A percentile compares a stretch with the other conserved stretches of the same genome.
These are phyloP conservation scores for Fonsecaea pedrosoi DNA, from an alignment of 2,329 filamentous ascomycete species.

Conservation along the genomic window DNA sequence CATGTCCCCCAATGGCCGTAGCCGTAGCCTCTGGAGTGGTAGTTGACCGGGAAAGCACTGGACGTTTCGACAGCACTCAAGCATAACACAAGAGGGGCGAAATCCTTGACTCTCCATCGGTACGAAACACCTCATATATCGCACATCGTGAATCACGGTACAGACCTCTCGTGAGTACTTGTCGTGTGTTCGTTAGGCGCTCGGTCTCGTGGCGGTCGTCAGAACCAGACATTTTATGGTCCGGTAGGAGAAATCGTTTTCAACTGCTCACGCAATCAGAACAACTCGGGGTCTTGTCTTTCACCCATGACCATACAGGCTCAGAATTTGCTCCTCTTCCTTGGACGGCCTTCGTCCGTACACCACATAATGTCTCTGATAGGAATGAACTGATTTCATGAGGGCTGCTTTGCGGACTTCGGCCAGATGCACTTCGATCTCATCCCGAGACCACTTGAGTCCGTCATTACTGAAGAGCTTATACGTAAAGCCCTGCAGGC, in stretches of 20 bases:
- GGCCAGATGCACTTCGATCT: slow-evolving; percentile 56
- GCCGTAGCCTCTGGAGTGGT: background rate
- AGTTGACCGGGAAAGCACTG: background rate
- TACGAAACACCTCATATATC: background rate
- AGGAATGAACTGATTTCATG: slow-evolving; percentile 51
- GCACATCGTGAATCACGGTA: background rate
- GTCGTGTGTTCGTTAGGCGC: background rate
- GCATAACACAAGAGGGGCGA: background rate
- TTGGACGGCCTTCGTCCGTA: slow-evolving; percentile 41
- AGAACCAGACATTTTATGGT: background rate
- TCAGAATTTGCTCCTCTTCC: slow-evolving; percentile 35
- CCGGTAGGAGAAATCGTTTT: background rate
- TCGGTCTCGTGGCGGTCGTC: background rate
- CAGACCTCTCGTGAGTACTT: background rate
- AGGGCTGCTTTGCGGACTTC: slow-evolving; percentile 52
- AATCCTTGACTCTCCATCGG: background rate
- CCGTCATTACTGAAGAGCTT: slow-evolving; percentile 48
- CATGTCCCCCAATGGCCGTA: background rate
- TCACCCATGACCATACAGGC: slow-evolving; percentile 23
- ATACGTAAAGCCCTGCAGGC: slow-evolving; percentile 53
- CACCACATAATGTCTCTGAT: slow-evolving; percentile 50
- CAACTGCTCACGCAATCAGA: background rate
- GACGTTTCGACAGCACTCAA: background rate
- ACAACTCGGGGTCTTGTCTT: background rate
- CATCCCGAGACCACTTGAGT: slow-evolving; percentile 53